Evolutionary conservation across 2,329 filamentous ascomycete genomes (phyloP), one percentile per base, ranked within the genome.

Genomic region (Apiospora kogelbergensis): DNA sequence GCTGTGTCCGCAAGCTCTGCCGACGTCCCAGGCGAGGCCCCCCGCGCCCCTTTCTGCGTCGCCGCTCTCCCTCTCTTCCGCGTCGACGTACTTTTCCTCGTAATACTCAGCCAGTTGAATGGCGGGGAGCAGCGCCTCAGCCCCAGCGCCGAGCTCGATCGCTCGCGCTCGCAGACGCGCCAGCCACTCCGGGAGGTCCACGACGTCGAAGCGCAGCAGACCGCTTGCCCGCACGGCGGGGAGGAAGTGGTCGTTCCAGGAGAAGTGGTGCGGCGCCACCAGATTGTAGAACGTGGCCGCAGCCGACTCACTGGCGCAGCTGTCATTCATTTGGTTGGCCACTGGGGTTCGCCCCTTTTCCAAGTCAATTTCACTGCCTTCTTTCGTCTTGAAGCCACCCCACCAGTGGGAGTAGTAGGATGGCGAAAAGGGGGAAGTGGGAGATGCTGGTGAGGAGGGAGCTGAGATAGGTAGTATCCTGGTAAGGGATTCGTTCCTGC

Each of bases 141-240:
- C 75, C 11, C 67, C 72, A 9, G 68, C n/a, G 10, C 75, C 73
- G 44, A 77, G 72, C 37, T 73, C 74, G 15, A 45, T 68, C 17
- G 73, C 74, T 7, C 73, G 71, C 44, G 69, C 60, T 24, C 72
- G 71, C 65, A 83, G 70, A 67, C 74, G 72, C 20, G 67, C 44
- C 22, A 82, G 37, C 81, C 81, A 82, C 15, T 77, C 73, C 9
- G 70, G 67, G 44, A 81, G 75, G 0, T 75, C 66, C 7, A 81
- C 77, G 1, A 72, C 74, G 30, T 79, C 72, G 67, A 83, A 82
- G 30, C 30, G 17, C 6, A 73, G 68, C 33, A 82, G 76, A 0
- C 80, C 80, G 13, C 72, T 75, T 1, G 70, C 65, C 4, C 67
- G 72, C 11, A 82, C 69, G 0, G 73, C 72, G 0, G 72, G 73